Conservation (phyloP, 306 rosid species). For the Alnus rubra region DNA sequence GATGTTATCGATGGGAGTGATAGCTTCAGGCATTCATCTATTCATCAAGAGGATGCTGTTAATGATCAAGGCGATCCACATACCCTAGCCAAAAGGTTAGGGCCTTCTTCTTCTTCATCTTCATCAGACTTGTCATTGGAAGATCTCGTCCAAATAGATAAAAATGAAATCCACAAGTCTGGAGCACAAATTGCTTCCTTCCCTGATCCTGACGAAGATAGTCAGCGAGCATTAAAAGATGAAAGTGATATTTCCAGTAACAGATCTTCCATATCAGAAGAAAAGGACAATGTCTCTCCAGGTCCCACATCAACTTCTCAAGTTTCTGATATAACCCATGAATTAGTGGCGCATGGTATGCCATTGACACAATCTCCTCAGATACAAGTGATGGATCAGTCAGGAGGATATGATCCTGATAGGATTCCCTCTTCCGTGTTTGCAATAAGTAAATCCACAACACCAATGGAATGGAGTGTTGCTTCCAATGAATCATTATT, state of each 20-base stretch:
- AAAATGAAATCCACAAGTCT: constrained; percentile 14
- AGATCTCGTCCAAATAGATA: constrained; percentile 31
- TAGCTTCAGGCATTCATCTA: constrained; percentile 8
- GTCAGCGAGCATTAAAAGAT: constrained; percentile 20
- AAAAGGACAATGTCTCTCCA: constrained; percentile 13
- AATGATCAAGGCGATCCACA: constrained; percentile 15
- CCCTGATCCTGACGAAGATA: background rate
- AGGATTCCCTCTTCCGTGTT: constrained; percentile 75
- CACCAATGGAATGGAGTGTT: constrained; percentile 72
- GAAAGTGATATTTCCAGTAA: constrained; percentile 28
- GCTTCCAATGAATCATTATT: constrained; percentile 85
- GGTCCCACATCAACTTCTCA: constrained; percentile 32
- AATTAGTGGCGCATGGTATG: constrained; percentile 22
- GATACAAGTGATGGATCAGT: constrained; percentile 70
- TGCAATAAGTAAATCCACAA: constrained; percentile 32
- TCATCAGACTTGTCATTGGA: constrained; percentile 28
- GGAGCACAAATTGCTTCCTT: constrained; percentile 8
- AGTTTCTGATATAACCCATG: constrained; percentile 22
- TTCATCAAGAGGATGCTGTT: constrained; percentile 16
- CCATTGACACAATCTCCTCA: constrained; percentile 50
- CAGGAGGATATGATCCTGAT: constrained; percentile 48
- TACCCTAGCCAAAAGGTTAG: constrained; percentile 17
- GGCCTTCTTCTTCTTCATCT: constrained; percentile 30
- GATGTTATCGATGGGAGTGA: constrained; percentile 16
- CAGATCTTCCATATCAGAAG: constrained; percentile 36